phyloP scores from a whole-genome alignment of 169 alveolate genomes.

The Cryptosporidium felis region DNA sequence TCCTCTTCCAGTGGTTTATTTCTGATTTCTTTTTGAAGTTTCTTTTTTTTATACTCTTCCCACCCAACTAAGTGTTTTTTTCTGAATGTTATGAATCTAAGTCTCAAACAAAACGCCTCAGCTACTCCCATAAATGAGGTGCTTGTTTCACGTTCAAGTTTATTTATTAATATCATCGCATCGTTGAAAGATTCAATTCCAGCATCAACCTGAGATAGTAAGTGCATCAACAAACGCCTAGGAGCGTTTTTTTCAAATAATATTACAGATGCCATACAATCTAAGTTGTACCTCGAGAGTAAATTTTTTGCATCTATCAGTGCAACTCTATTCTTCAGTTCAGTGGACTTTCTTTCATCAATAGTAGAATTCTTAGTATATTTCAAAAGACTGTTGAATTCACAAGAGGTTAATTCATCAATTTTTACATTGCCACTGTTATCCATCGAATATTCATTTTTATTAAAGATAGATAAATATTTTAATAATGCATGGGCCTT shows the following conservation, averaged over 20 bases:
- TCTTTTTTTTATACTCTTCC: not conserved
- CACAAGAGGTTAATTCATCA: slow-evolving; percentile 1
- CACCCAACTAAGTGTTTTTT: not conserved
- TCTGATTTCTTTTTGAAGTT: not conserved
- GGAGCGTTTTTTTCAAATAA: slow-evolving; percentile 66
- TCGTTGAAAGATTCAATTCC: slow-evolving; percentile 63
- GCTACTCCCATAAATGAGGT: slow-evolving; percentile 17
- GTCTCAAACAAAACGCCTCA: slow-evolving; percentile 45
- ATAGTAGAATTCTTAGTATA: slow-evolving; percentile 7
- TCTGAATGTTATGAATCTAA: slow-evolving; percentile 25
- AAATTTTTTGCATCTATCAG: slow-evolving; percentile 60
- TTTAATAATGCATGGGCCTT: slow-evolving; percentile 27
- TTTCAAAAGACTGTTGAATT: too few species aligned
- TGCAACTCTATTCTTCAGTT: slow-evolving; percentile 48
- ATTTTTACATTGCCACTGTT: not conserved
- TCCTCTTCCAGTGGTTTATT: slow-evolving; percentile 2
- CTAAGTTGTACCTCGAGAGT: slow-evolving; percentile 58
- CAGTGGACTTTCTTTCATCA: slow-evolving; percentile 24
- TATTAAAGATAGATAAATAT: slow-evolving; percentile 10
- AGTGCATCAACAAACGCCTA: slow-evolving; percentile 21
- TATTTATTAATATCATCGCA: slow-evolving; percentile 6
- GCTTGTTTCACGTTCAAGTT: slow-evolving; percentile 19
- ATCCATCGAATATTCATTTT: not conserved
- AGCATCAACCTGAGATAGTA: slow-evolving; percentile 35
- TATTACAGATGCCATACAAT: slow-evolving; percentile 47